Evolutionary conservation across 1,139 yeast species (phyloP), one percentile per base, ranked within the genome.

Genomic region (Hyphopichia burtonii): DNA sequence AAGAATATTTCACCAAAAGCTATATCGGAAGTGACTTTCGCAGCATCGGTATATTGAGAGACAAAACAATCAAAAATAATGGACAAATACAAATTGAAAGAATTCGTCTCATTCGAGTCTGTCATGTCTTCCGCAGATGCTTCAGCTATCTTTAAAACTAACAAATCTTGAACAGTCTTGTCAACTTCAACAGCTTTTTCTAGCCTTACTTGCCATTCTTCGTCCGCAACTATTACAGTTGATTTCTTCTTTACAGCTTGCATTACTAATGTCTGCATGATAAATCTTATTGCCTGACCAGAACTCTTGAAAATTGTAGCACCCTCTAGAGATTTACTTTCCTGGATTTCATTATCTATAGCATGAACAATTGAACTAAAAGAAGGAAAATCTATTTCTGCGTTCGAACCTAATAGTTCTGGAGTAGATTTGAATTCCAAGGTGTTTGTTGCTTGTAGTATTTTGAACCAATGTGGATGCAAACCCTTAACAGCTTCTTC

Each of bases 401-500:
- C 54, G 9, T 59, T 56, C 4, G 65, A 53, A 1, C 76, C 78
- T 31, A 79, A 53, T 14, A 76, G 54, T 34, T 77, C 80, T 8
- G 61, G 41, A 0, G 80, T 74, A 0, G 80, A 54, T 36, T 66
- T 70, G 48, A 66, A 66, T n/a, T 69, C 76, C 0, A 47, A 45
- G 0, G 69, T 63, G 37, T 68, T 69, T 4, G 77, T 61, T 0
- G 80, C 68, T 50, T 71, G 77, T 37, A 71, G 55, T 8, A 71
- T 60, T 40, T 66, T 68, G 55, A 78, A 82, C 80, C 84, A 78
- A 54, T 86, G 79, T 0, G 97, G 97, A 56, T 88, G 83, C 23
- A 93, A 68, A 0, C 98, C 98, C 46, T 80, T 80, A n/a, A 63
- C 62, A 0, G 96, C 85, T 59, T 90, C 97, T 54, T 90, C 96